phyloP scores from a whole-genome alignment of 2,329 filamentous ascomycete species.

The Hymenotorrendiella dingleyae region DNA sequence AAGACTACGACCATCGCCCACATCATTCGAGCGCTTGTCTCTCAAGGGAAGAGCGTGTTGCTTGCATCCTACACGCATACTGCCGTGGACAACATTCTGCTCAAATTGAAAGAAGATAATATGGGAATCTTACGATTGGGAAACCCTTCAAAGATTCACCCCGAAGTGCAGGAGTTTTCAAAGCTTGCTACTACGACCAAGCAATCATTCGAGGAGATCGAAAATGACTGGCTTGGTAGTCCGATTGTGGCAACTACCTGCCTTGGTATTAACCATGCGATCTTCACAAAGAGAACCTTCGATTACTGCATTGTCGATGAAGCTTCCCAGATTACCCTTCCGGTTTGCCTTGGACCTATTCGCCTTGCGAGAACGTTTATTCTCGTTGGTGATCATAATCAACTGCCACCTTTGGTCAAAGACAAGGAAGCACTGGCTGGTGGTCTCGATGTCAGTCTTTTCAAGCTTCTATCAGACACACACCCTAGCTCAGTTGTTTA shows the following conservation, averaged over 20 bases:
- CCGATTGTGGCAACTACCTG: conserved; percentile 94
- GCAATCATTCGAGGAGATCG: conserved; percentile 75
- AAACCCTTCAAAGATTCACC: conserved; percentile 77
- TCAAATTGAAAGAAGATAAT: conserved; percentile 78
- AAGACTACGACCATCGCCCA: conserved; percentile 98
- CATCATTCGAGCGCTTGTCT: conserved; percentile 85
- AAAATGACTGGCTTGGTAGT: conserved; percentile 75
- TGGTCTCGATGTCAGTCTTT: conserved; percentile 86
- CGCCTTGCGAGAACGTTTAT: conserved; percentile 90
- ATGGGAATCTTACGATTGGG: conserved; percentile 82
- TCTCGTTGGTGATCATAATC: conserved; percentile 92
- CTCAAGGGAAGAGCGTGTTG: conserved; percentile 86
- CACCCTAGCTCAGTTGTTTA: conserved; percentile 86
- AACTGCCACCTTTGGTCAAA: conserved; percentile 88
- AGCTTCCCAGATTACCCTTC: conserved; percentile 93
- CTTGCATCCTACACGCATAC: conserved; percentile 96
- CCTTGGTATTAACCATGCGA: conserved; percentile 78
- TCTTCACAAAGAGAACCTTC: conserved; percentile 85
- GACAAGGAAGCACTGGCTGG: conserved; percentile 82
- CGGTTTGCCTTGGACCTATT: conserved; percentile 89
- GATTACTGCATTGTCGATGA: conserved; percentile 99
- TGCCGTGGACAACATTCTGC: conserved; percentile 93
- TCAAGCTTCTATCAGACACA: conserved; percentile 84
- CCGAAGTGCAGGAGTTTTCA: conserved; percentile 80
- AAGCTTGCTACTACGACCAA: conserved; percentile 70